phyloP scores from a whole-genome alignment of 306 rosid species.

The Vigna trinervia region DNA sequence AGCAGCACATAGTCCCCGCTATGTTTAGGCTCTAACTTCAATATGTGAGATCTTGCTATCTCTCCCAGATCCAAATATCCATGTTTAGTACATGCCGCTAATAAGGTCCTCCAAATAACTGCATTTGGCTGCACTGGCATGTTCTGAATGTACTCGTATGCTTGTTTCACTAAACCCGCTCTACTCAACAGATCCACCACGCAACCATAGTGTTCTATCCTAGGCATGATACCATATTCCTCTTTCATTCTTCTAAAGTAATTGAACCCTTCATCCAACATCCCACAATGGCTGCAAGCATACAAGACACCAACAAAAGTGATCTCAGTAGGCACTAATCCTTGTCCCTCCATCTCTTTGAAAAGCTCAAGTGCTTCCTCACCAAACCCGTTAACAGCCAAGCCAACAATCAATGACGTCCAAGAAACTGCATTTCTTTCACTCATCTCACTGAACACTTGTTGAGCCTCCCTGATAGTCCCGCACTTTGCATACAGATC shows the following conservation, averaged over 20 bases:
- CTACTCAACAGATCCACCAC: slow-evolving; percentile 68
- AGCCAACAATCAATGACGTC: slow-evolving; percentile 65
- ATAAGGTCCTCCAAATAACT: slow-evolving; percentile 64
- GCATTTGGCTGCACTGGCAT: slow-evolving; percentile 65
- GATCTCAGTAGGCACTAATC: slow-evolving; percentile 53
- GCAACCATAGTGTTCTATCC: slow-evolving; percentile 68
- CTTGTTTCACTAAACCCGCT: slow-evolving; percentile 62
- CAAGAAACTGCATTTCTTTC: slow-evolving; percentile 57
- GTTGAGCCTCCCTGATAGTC: slow-evolving; percentile 52
- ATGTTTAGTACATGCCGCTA: slow-evolving; percentile 64
- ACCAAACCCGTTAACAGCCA: slow-evolving; percentile 70
- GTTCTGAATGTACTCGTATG: slow-evolving; percentile 57
- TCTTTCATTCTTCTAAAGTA: slow-evolving; percentile 59
- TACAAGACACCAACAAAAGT: slow-evolving; percentile 67
- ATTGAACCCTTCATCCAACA: slow-evolving; percentile 64
- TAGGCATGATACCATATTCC: slow-evolving; percentile 55
- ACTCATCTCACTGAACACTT: slow-evolving; percentile 52
- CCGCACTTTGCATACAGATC: slow-evolving; percentile 67
- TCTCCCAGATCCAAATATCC: slow-evolving; percentile 57
- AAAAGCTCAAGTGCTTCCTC: slow-evolving; percentile 62
- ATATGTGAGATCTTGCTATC: slow-evolving; percentile 58
- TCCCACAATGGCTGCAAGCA: slow-evolving; percentile 72
- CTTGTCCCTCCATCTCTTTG: slow-evolving; percentile 55
- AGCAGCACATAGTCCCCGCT: slow-evolving; percentile 70
- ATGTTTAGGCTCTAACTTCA: slow-evolving; percentile 58